phyloP scores from a whole-genome alignment of 768 basidiomycete genomes.

The Hysterangium stoloniferum region DNA sequence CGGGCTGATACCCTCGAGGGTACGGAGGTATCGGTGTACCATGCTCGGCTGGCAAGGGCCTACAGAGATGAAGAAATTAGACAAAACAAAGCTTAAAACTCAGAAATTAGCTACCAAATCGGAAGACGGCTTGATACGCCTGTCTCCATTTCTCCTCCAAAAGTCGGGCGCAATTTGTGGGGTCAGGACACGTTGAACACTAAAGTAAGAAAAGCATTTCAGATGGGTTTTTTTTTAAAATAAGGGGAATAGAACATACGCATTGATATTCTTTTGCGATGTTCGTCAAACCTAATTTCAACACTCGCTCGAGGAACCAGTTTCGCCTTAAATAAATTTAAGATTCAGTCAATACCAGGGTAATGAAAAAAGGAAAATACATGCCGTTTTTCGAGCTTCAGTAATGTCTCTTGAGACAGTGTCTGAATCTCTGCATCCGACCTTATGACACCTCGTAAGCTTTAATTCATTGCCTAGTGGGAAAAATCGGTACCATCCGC shows the following conservation, averaged over 20 bases:
- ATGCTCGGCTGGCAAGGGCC: constrained; percentile 85
- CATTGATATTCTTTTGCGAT: constrained; percentile 95
- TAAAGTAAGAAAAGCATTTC: constrained; percentile 22
- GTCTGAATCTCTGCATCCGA: constrained; percentile 62
- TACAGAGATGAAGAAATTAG: constrained; percentile 21
- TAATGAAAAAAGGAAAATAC: constrained; percentile 14
- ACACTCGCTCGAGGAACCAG: constrained; percentile 92
- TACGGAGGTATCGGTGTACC: constrained; percentile 87
- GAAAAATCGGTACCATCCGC: constrained; percentile 58
- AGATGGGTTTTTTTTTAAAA: neutral
- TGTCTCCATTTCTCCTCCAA: constrained; percentile 93
- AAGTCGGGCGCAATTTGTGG: constrained; percentile 66
- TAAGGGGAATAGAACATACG: constrained; percentile 36
- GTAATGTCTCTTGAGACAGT: constrained; percentile 69
- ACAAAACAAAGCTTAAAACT: neutral
- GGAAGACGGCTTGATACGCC: constrained; percentile 78
- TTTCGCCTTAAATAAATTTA: constrained; percentile 69
- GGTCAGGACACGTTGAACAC: constrained; percentile 82
- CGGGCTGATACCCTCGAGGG: constrained; percentile 85
- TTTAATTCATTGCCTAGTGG: neutral
- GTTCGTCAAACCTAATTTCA: constrained; percentile 81
- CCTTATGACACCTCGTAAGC: constrained; percentile 16
- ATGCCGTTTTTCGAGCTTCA: constrained; percentile 84
- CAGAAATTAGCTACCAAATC: constrained; percentile 53
- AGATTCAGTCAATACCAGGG: too few relatives aligned